These are phyloP conservation scores for Didymella pinodella DNA, from an alignment of 2,329 filamentous ascomycete genomes.

Conservation along the genomic window DNA sequence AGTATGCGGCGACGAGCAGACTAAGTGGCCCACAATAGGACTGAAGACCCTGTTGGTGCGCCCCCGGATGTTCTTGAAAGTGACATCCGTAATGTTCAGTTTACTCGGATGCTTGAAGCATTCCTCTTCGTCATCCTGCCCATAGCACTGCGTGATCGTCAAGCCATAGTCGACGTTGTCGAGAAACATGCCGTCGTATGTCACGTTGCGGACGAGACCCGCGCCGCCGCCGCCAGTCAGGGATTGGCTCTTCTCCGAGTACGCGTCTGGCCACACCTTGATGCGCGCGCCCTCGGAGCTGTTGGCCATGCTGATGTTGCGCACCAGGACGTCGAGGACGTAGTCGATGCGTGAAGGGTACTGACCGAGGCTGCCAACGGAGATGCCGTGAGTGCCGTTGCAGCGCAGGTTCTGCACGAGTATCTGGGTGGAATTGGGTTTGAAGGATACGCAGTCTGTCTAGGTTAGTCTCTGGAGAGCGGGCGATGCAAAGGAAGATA, in stretches of 20 bases:
- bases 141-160: conserved; percentile 68
- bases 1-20: conserved; percentile 20
- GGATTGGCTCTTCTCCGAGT: conserved; percentile 62
- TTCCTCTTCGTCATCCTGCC: conserved; percentile 53
- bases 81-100: conserved; percentile 21
- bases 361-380: conserved; percentile 71
- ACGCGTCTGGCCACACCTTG: conserved; percentile 63
- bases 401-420: conserved; percentile 71
- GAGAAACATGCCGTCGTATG: conserved; percentile 67
- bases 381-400: conserved; percentile 73
- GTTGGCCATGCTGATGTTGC: conserved; percentile 41
- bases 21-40: conserved; percentile 21
- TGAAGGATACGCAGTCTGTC: conserved; percentile 68
- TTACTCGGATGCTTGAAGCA: conserved; percentile 25
- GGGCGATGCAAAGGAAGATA: too few species aligned
- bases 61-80: conserved; percentile 16
- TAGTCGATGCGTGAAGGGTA: conserved; percentile 69
- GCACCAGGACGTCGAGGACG: conserved; percentile 68
- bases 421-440: conserved; percentile 72
- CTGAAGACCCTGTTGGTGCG: conserved; percentile 20
- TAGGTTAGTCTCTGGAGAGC: too few species aligned
- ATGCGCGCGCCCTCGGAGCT: conserved; percentile 22
- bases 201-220: conserved; percentile 69
- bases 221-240: conserved; percentile 68
- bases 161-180: conserved; percentile 69